Evolutionary conservation across 2,329 filamentous ascomycete genomes (phyloP), one percentile per base, ranked within the genome.

Genomic region (Balansia obtecta): DNA sequence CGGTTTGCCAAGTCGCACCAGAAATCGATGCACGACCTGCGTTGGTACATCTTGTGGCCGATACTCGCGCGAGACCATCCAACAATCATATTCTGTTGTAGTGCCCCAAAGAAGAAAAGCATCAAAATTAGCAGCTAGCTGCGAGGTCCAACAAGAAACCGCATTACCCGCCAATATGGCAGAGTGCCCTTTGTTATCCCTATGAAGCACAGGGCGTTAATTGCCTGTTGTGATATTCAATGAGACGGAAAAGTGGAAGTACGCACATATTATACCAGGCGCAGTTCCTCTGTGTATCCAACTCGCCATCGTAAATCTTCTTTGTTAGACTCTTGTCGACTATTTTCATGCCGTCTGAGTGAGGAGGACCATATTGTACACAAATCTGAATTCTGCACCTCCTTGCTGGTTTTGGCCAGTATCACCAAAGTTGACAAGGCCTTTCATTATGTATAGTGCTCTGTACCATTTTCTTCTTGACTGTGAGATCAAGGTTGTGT

Each of bases 1-100:
- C 48, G 48, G 48, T 49, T 49, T 33, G 32, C 18, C 22, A 33
- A 39, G 41, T 45, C 15, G 15, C 48, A 39, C 32, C 48, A 44
- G 37, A 42, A 37, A 11, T 16, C 18, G 37, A 34, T 44, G 41
- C 41, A 44, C n/a, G 41, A 20, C 22, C 22, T 27, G 15, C 34
- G 34, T 44, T 20, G 48, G 30, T 38, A 20, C 33, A 30, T 45
- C 22, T 40, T 18, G 15, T 15, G 18, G 33, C 46, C 39, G 30
- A 42, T 27, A 5, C 15, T 42, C 20, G 30, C 22, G 32, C 39
- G 12, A 20, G 15, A 7, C 3, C 15, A 3, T 16, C n/a, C 13
- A n/a, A 7, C 16, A 16, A 11, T 12, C n/a, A 10, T n/a, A 15
- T 12, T 13, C 37, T 27, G 44, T 11, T 48, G 46, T 18, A 22